These are phyloP conservation scores for Vitis hybrid DNA, from an alignment of 177 flowering plant species.

Conservation along the genomic window DNA sequence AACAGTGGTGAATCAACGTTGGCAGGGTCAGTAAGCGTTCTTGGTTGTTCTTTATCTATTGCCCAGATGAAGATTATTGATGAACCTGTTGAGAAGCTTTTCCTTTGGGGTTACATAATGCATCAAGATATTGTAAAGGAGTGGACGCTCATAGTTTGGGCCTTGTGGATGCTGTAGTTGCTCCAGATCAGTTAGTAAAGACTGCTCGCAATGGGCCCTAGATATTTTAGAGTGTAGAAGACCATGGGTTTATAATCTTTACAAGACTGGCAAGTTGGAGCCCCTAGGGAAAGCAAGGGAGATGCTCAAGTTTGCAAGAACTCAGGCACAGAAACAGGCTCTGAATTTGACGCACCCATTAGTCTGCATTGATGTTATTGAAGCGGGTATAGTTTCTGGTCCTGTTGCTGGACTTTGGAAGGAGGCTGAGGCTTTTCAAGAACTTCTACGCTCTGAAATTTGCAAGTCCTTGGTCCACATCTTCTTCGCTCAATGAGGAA, in stretches of 20 bases:
- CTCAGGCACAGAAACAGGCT: no score
- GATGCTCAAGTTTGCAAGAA: no score
- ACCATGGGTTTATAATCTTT: slow-evolving; percentile 78
- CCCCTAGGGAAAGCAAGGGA: slow-evolving; percentile 22
- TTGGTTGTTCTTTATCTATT: slow-evolving; percentile 37
- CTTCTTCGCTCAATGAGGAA: no score
- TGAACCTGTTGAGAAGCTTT: slow-evolving; percentile 79
- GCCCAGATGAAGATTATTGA: slow-evolving; percentile 44
- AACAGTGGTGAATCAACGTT: slow-evolving; percentile 30
- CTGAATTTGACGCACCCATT: no score
- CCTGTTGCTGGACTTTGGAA: no score
- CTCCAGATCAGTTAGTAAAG: slow-evolving; percentile 55
- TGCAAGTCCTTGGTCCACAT: no score
- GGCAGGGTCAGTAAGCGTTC: slow-evolving; percentile 51
- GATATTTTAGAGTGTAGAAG: slow-evolving; percentile 63
- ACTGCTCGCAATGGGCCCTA: slow-evolving; percentile 83
- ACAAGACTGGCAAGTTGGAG: slow-evolving; percentile 79
- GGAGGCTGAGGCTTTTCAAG: no score
- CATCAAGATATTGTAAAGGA: no score
- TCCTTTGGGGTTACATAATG: slow-evolving; percentile 63
- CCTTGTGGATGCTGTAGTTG: slow-evolving; percentile 68
- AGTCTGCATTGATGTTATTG: no score
- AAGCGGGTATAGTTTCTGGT: no score
- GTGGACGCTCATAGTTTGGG: slow-evolving; percentile 51
- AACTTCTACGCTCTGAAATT: no score